A percentile compares a stretch with the other conserved stretches of the same genome.
These are phyloP conservation scores for Fusarium sambucinum DNA, from an alignment of 2,329 filamentous ascomycete genomes.

Conservation along the genomic window DNA sequence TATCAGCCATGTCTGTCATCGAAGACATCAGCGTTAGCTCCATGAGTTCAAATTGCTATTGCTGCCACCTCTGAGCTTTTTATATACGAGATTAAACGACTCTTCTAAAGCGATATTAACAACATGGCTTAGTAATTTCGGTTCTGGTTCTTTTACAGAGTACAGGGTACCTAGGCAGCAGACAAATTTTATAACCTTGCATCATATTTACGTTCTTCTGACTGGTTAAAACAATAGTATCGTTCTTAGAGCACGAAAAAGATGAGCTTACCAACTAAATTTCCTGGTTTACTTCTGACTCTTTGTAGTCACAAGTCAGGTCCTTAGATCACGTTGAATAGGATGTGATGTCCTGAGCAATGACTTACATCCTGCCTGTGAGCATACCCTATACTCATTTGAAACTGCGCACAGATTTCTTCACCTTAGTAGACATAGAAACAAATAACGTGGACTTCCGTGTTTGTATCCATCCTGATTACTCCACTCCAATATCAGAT, in stretches of 20 bases:
- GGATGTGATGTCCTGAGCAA: too few species aligned
- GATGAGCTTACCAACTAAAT: background rate
- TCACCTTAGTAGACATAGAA: background rate
- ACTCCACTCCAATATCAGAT: background rate
- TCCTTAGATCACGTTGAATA: background rate
- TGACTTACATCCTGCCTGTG: background rate
- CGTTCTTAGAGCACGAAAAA: background rate
- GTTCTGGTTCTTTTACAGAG: background rate
- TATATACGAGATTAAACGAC: background rate
- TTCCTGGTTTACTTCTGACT: background rate
- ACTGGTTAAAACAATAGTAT: background rate
- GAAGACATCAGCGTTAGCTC: background rate
- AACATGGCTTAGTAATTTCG: background rate
- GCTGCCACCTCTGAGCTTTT: background rate
- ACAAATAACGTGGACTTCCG: background rate
- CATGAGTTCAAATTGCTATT: background rate
- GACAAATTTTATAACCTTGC: background rate
- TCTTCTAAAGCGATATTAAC: background rate
- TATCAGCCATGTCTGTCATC: background rate
- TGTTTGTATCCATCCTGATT: background rate
- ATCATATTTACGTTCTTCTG: background rate
- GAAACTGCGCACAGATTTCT: background rate
- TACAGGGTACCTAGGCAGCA: too few species aligned
- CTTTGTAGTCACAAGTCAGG: background rate
- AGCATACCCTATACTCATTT: constrained; percentile 1